A percentile compares a stretch with the other conserved stretches of the same genome.
Conservation (phyloP, 768 basidiomycete genomes). For the Trametes maxima region DNA sequence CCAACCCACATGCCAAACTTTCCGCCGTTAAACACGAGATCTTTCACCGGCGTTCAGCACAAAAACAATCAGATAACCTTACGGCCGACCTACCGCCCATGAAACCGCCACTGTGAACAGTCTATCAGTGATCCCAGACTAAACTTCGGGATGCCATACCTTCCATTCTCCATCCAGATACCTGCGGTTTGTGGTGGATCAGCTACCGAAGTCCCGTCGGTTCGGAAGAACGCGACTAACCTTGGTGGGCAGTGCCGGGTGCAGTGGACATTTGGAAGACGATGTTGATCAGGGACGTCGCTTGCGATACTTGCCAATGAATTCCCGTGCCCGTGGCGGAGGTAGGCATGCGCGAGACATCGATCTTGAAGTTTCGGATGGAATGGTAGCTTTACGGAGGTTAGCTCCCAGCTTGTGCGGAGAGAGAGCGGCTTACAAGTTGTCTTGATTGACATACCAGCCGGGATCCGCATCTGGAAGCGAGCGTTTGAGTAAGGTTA, state of each 20-base stretch:
- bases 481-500: neutral
- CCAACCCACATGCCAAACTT: conserved; percentile 49
- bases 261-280: conserved; percentile 69
- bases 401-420: neutral
- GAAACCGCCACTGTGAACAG: conserved; percentile 42
- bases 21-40: conserved; percentile 51
- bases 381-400: conserved; percentile 51
- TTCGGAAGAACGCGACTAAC: conserved; percentile 34
- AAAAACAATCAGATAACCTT: neutral
- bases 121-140: conserved; percentile 1
- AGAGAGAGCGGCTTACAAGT: conserved; percentile 19
- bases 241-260: conserved; percentile 65
- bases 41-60: conserved; percentile 24
- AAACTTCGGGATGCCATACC: conserved; percentile 15
- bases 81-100: conserved; percentile 54
- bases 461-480: conserved; percentile 30
- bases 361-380: conserved; percentile 75
- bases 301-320: conserved; percentile 84
- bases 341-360: conserved; percentile 57
- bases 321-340: conserved; percentile 57
- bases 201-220: neutral
- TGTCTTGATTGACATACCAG: conserved; percentile 57
- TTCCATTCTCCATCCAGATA: conserved; percentile 82
- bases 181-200: conserved; percentile 22
- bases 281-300: conserved; percentile 75